Evolutionary conservation across 2,329 filamentous ascomycete species (phyloP), one percentile per base, ranked within the genome.

Genomic region (Alternaria sp.): DNA sequence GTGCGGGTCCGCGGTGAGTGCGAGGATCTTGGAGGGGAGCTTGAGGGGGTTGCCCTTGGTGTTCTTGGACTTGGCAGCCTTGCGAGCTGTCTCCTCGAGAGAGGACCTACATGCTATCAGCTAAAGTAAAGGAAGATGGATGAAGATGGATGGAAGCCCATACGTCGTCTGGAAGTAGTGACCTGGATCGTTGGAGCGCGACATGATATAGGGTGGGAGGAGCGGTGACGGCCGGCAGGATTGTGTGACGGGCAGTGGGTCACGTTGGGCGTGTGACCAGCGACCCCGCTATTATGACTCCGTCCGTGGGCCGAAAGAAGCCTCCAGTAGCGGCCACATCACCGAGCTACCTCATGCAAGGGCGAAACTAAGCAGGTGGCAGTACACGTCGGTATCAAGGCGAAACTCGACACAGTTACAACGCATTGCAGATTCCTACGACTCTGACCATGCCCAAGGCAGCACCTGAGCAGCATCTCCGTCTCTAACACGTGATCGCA

Each of bases 141-240:
- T 51, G 26, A 50, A 54, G 51, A 46, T 9, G 11, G 52, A 52
- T 51, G 26, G 50, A 54, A 46, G 44, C 79, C n/a, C 89, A 81
- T 82, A 96, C 93, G 94, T 91, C 28, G 93, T 96, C 81, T 97
- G 92, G 77, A 98, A 98, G 84, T 96, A 98, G 76, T 96, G 89
- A 28, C 91, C 90, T 55, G 90, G 86, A 75, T 97, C 88, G 54
- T 87, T 75, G 26, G 77, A 78, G 50, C 70, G 72, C 45, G 77
- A 78, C 77, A 79, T 79, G 65, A 58, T 69, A 68, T 62, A 67
- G 30, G 49, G 50, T 23, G n/a, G 50, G 65, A 68, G 50, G 62
- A 64, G 57, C 62, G 60, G 61, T 57, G 61, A 57, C 54, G 28
- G 30, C 32, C 54, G 54, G 56, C 32, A 32, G 23, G 28, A 36